Base-by-base conservation (phyloP, 2,329 filamentous ascomycete species). In the Tolypocladium tundrense region DNA sequence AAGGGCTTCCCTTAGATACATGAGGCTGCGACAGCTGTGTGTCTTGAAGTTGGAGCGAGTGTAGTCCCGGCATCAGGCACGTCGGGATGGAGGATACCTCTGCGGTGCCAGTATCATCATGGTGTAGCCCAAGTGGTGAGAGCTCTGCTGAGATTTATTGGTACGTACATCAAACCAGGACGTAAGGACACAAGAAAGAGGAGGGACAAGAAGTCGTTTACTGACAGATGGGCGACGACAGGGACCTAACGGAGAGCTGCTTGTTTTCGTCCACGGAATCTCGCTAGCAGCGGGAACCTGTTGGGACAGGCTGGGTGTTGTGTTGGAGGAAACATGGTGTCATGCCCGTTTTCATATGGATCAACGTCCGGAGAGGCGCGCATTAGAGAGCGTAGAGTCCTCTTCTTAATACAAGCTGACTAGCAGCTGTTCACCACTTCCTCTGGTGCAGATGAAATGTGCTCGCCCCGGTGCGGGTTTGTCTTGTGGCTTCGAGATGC, bases 1-100 rank as follows among this genome's bases (percentile, higher is more conserved):
- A 96, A 95, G 78, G 90, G 71, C 19, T 59, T 69, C 6, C 24
- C 63, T 61, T 57, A 56, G 40, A 40, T 4, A 11, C 31, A 13
- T 7, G 19, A 37, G 31, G 4, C 4, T 10, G 35, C 19, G 31
- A 52, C 19, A 2, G 11, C 31, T 35, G 48, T 13, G 2, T 13
- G n/a, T 19, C 16, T 21, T 16, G 16, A 21, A 10, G 11, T 37
- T 13, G 13, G 19, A 35, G 2, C 40, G 40, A 21, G 9, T n/a
- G 27, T n/a, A 19, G n/a, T 27, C 40, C 40, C 31, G 48, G 31
- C 8, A 27, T 16, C 45, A 5, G 27, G 16, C 27, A n/a, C 4
- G 16, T 35, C 11, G 27, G 27, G 16, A 33, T 10, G 48, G n/a
- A 51, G 45, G 16, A n/a, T 2, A 27, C 48, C 48, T 51, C 48